Conservation (phyloP, 23 red algal genomes). For the Agarophyton chilense region DNA sequence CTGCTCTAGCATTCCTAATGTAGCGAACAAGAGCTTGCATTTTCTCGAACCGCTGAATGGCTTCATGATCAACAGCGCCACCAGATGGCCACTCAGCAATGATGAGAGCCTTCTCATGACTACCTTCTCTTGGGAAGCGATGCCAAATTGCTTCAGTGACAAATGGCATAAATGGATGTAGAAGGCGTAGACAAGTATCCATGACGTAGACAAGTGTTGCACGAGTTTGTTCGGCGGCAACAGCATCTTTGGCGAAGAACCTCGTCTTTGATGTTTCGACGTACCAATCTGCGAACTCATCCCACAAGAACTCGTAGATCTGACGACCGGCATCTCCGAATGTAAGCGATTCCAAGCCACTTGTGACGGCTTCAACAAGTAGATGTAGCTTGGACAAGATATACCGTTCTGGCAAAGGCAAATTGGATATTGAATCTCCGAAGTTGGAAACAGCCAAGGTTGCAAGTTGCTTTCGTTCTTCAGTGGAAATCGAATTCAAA, state of each 20-base stretch:
- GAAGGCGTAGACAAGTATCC: slow-evolving; percentile 89
- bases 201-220: slow-evolving; percentile 83
- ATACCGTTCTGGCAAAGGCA: slow-evolving; percentile 85
- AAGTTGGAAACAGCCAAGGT: slow-evolving; percentile 22
- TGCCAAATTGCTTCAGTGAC: slow-evolving; percentile 97
- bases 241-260: slow-evolving; percentile 39
- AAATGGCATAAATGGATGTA: slow-evolving; percentile 99
- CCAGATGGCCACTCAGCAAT: slow-evolving; percentile 79
- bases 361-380: slow-evolving; percentile 60
- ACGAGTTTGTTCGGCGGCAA: slow-evolving; percentile 32
- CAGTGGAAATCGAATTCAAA: slow-evolving; percentile 46
- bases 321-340: slow-evolving; percentile 84
- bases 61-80: slow-evolving; percentile 34
- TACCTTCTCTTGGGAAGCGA: slow-evolving; percentile 68
- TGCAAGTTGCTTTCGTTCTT: slow-evolving; percentile 48
- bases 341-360: slow-evolving; percentile 39
- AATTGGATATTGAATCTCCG: not conserved
- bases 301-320: slow-evolving; percentile 96
- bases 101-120: slow-evolving; percentile 72
- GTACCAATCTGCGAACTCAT: slow-evolving; percentile 99
- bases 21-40: slow-evolving; percentile 85
- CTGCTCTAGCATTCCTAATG: slow-evolving; percentile 86
- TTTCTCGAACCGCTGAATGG: slow-evolving; percentile 72
- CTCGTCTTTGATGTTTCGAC: slow-evolving; percentile 94
- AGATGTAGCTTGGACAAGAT: slow-evolving; percentile 77